A percentile compares a stretch with the other conserved stretches of the same genome.
Conservation (phyloP, 805 yeast genomes). For the Scheffersomyces coipomensis region DNA sequence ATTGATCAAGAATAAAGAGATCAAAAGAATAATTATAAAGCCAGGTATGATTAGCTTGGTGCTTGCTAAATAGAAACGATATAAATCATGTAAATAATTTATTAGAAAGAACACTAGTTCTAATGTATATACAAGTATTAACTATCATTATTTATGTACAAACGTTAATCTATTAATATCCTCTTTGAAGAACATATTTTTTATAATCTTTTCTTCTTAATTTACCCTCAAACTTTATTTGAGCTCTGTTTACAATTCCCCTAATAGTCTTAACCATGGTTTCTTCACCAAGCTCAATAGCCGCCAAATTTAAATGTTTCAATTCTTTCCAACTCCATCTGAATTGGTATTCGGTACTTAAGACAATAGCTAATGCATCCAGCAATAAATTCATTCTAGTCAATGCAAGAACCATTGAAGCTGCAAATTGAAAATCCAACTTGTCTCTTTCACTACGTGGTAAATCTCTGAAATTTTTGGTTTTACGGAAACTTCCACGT, state of each 20-base stretch:
- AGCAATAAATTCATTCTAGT: slow-evolving; percentile 52
- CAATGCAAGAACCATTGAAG: slow-evolving; percentile 62
- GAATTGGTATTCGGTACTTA: slow-evolving; percentile 66
- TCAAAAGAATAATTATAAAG: slow-evolving; percentile 58
- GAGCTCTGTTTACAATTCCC: slow-evolving; percentile 35
- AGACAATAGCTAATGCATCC: slow-evolving; percentile 69
- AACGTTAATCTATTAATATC: slow-evolving; percentile 21
- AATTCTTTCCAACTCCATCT: slow-evolving; percentile 58
- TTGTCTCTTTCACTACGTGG: slow-evolving; percentile 34
- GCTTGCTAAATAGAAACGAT: slow-evolving; percentile 1
- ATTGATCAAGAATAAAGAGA: slow-evolving; percentile 38
- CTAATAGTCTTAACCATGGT: slow-evolving; percentile 27
- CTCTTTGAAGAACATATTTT: slow-evolving; percentile 28
- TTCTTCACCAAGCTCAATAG: slow-evolving; percentile 30
- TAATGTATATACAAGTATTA: slow-evolving; percentile 8
- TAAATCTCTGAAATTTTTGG: slow-evolving; percentile 45
- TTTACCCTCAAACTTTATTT: slow-evolving; percentile 36
- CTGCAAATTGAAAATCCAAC: slow-evolving; percentile 69
- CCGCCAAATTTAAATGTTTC: slow-evolving; percentile 24
- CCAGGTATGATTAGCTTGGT: slow-evolving; percentile 46
- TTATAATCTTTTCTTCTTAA: slow-evolving; percentile 34
- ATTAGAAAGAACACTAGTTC: no score
- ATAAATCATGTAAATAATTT: no score
- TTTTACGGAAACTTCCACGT: slow-evolving; percentile 70
- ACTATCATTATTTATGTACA: no score